Conservation (phyloP, 768 basidiomycete genomes). For the Hygrophorus pudorinus region DNA sequence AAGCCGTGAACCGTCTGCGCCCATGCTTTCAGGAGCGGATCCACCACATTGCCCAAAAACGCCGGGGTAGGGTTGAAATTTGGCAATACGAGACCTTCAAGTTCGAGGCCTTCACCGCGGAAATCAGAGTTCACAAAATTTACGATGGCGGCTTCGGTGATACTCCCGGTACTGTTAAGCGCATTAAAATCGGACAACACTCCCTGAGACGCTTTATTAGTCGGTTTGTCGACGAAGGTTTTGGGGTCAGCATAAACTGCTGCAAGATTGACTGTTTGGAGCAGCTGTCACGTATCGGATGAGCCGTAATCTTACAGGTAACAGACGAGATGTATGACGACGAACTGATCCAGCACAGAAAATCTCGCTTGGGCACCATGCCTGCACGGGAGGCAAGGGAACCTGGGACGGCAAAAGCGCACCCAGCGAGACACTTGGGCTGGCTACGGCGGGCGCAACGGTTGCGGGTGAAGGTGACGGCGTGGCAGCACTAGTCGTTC, state of each 20-base stretch:
- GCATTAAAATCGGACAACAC: constrained; percentile 61
- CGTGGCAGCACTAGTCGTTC: neutral
- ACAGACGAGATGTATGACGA: constrained; percentile 9
- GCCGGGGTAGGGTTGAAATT: constrained; percentile 55
- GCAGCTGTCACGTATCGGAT: constrained; percentile 34
- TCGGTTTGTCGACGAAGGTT: constrained; percentile 86
- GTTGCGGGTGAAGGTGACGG: constrained; percentile 23
- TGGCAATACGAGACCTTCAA: constrained; percentile 50
- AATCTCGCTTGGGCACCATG: constrained; percentile 68
- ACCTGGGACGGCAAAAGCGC: constrained; percentile 55
- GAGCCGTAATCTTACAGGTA: constrained; percentile 1
- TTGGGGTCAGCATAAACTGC: constrained; percentile 70
- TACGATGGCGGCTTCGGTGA: constrained; percentile 11
- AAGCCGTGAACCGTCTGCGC: constrained; percentile 73
- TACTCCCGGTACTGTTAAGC: constrained; percentile 34
- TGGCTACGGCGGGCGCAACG: constrained; percentile 53
- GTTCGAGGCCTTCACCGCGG: constrained; percentile 76
- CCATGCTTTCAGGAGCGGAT: constrained; percentile 63
- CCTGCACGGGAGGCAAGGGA: constrained; percentile 54
- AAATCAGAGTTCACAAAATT: constrained; percentile 70
- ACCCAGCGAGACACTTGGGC: constrained; percentile 44
- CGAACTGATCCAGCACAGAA: constrained; percentile 74
- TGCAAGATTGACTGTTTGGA: constrained; percentile 83
- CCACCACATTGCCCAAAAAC: constrained; percentile 61
- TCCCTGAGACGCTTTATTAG: constrained; percentile 48